Conservation (phyloP, 495 filamentous ascomycete species). For the Xylaria scruposa region DNA sequence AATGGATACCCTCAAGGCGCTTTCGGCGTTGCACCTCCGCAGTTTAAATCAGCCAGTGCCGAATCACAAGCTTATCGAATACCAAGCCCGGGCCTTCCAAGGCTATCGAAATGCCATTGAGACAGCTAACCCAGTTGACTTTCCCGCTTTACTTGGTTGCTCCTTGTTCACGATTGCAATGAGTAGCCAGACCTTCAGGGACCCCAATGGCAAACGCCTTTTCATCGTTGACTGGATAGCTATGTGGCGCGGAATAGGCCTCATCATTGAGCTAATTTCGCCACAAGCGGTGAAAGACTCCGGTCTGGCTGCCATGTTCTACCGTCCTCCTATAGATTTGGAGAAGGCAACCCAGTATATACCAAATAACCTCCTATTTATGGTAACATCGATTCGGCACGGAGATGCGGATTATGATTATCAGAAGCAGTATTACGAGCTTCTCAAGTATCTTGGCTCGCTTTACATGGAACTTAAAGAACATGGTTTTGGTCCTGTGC, state of each 20-base stretch:
- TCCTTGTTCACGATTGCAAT: slow-evolving; percentile 52
- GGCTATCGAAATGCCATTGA: slow-evolving; percentile 55
- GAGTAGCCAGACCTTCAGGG: slow-evolving; percentile 51
- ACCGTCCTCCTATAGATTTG: slow-evolving; percentile 47
- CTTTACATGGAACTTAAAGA: slow-evolving; percentile 49
- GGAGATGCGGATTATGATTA: slow-evolving; percentile 42
- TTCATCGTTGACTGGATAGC: slow-evolving; percentile 54
- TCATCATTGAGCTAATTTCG: slow-evolving; percentile 46
- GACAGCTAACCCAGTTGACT: slow-evolving; percentile 44
- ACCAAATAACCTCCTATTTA: slow-evolving; percentile 51
- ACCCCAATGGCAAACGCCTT: slow-evolving; percentile 42
- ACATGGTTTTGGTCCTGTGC: slow-evolving; percentile 43
- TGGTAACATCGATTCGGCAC: slow-evolving; percentile 46
- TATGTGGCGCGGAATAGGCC: slow-evolving; percentile 54
- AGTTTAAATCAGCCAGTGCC: slow-evolving; percentile 38
- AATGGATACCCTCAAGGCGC: slow-evolving; percentile 57
- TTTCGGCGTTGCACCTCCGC: slow-evolving; percentile 53
- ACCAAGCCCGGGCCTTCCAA: slow-evolving; percentile 50
- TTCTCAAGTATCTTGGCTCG: slow-evolving; percentile 50
- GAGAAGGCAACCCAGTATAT: slow-evolving; percentile 43
- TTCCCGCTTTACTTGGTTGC: slow-evolving; percentile 48
- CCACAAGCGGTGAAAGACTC: slow-evolving; percentile 34
- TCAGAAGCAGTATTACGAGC: slow-evolving; percentile 43
- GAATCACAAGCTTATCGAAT: slow-evolving; percentile 38
- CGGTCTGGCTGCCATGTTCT: slow-evolving; percentile 46